Evolutionary conservation across 371 early-diverging fungal genomes (phyloP).

Genomic region (Syncephalastrum sp.): DNA sequence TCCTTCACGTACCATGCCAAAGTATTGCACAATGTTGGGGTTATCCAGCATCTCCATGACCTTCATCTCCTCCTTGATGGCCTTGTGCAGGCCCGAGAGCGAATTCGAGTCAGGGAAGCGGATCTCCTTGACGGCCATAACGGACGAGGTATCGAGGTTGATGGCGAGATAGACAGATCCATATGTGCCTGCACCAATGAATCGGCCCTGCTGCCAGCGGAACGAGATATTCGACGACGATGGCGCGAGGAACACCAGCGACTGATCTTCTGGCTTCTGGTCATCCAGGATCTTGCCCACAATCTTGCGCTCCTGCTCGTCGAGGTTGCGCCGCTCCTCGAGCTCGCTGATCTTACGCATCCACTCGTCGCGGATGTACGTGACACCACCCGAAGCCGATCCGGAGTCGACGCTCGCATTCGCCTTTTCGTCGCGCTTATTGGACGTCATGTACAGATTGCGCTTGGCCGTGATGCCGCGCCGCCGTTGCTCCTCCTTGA

Average conservation of each 20-base stretch:
- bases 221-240: conserved; percentile 74
- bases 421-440: conserved; percentile 30
- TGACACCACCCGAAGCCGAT: conserved; percentile 28
- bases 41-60: conserved; percentile 89
- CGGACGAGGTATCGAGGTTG: conserved; percentile 82
- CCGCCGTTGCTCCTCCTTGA: conserved; percentile 44
- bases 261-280: conserved; percentile 76
- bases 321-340: conserved; percentile 47
- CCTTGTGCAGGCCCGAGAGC: conserved; percentile 64
- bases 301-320: conserved; percentile 57
- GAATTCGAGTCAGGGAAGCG: conserved; percentile 81
- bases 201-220: conserved; percentile 87
- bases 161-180: conserved; percentile 85
- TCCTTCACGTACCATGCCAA: conserved; percentile 61
- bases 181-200: conserved; percentile 87
- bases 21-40: conserved; percentile 89
- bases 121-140: conserved; percentile 94
- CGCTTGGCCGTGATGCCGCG: conserved; percentile 37
- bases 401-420: conserved; percentile 33
- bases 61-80: conserved; percentile 87
- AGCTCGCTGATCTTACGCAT: conserved; percentile 54
- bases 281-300: conserved; percentile 81
- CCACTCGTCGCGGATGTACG: conserved; percentile 55
- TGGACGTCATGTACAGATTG: conserved; percentile 33
- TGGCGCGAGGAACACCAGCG: conserved; percentile 72